A percentile compares a stretch with the other conserved stretches of the same genome.
phyloP scores from a whole-genome alignment of 2,329 filamentous ascomycete genomes.

The Corinectria fuckeliana region DNA sequence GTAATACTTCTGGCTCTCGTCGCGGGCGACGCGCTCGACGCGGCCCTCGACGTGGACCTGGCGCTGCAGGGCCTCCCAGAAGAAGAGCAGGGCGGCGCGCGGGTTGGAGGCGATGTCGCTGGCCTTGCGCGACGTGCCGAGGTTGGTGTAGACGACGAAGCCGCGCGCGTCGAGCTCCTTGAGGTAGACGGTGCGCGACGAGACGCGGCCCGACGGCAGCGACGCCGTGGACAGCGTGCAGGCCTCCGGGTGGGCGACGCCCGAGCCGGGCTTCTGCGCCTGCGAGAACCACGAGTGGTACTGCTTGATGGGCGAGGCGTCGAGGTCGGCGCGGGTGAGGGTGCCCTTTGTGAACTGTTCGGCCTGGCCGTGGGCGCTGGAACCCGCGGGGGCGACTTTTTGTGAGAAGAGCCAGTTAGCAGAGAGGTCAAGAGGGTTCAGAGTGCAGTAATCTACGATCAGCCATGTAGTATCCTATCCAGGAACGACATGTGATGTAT shows the following conservation, averaged over 20 bases:
- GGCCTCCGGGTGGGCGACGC: constrained; percentile 81
- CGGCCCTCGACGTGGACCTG: constrained; percentile 90
- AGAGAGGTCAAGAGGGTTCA: background rate
- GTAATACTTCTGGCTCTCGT: constrained; percentile 76
- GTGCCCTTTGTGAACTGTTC: constrained; percentile 74
- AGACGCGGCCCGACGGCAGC: constrained; percentile 84
- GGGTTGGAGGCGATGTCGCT: constrained; percentile 74
- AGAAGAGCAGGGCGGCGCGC: constrained; percentile 85
- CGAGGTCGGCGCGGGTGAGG: constrained; percentile 67
- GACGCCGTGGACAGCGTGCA: constrained; percentile 85
- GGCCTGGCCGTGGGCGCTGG: constrained; percentile 66
- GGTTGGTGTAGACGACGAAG: constrained; percentile 95
- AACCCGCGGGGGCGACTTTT: constrained; percentile 70
- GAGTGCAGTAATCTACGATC: too few species aligned
- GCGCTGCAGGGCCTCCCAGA: constrained; percentile 85
- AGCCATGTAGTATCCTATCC: too few species aligned
- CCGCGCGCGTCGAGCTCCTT: constrained; percentile 87
- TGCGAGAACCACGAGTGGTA: constrained; percentile 90
- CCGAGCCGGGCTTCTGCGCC: constrained; percentile 60
- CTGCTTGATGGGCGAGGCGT: constrained; percentile 74
- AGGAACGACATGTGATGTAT: background rate
- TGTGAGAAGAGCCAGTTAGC: background rate
- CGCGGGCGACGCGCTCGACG: constrained; percentile 68
- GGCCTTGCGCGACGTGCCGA: constrained; percentile 76
- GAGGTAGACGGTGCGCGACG: constrained; percentile 86